Base-by-base conservation (phyloP, 1,284 basidiomycete species). In the Mycena sp. region DNA sequence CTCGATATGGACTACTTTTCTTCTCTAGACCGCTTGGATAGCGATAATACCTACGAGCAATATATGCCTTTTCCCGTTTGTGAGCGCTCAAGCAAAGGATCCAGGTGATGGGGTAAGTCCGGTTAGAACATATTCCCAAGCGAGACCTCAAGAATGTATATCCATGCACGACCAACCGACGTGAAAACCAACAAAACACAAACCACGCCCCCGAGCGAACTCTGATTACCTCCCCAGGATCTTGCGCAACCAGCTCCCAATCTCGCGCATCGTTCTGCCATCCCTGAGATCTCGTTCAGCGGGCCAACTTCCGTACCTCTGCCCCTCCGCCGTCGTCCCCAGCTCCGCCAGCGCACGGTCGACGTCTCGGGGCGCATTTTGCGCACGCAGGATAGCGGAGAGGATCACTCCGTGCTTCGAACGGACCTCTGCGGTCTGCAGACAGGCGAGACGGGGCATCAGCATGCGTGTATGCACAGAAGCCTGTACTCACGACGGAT, bases 401-500 rank as follows among this genome's bases (percentile, higher is more conserved):
- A 85, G 72, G 64, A 91, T 86, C 35, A 87, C 50, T 0, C 89
- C 90, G 60, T 88, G 89, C 69, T 86, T 89, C 5, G 88, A 84
- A 43, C 70, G 80, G 29, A 92, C 77, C 45, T 82, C 74, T 0
- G 81, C 81, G 1, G 67, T 76, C 87, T 89, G 53, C 3, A 56
- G 11, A 17, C 14, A 7, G 21, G 37, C n/a, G 12, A 19, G 23
- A 17, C 6, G 4, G 19, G 17, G 12, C 4, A 44, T 30, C 23
- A 54, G 35, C 16, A 28, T 35, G 7, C n/a, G 53, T 35, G 32
- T 10, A 40, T 28, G 40, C 23, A 19, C 32, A 32, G 43, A 49
- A 44, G 26, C 50, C 16, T 17, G 41, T 45, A 74, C 88, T 74
- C 73, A 90, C 92, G 51, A 87, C 75, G 28, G 76, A 72, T 9